A percentile compares a stretch with the other conserved stretches of the same genome.
Evolutionary conservation across 768 basidiomycete species (phyloP).

Genomic region (Rhodosporidiobolus odoratus): DNA sequence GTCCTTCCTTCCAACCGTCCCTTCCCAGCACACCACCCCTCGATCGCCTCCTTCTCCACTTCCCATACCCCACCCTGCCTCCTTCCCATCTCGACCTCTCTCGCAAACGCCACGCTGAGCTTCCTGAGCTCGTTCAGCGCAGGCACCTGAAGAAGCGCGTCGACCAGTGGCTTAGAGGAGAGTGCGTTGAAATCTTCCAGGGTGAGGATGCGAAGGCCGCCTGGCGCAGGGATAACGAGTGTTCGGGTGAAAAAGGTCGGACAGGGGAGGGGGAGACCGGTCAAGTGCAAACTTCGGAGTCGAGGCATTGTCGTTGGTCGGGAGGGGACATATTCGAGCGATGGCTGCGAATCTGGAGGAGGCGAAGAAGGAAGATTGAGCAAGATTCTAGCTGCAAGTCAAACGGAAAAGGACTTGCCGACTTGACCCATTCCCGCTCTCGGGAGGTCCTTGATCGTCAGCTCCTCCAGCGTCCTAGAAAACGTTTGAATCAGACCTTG

Average conservation of each 20-base stretch:
- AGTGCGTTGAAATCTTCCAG: constrained; percentile 32
- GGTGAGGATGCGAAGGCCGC: constrained; percentile 6
- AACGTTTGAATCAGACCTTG: background rate
- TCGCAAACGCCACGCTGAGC: constrained; percentile 10
- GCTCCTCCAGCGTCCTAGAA: constrained; percentile 3
- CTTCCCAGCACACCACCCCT: constrained; percentile 16
- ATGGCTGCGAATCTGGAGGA: background rate
- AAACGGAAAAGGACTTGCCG: background rate
- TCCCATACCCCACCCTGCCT: background rate
- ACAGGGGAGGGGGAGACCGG: constrained; percentile 18
- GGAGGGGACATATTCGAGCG: constrained; percentile 13
- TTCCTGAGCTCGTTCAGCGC: background rate
- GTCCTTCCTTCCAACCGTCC: background rate
- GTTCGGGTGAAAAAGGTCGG: background rate
- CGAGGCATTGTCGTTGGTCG: background rate
- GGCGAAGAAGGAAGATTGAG: background rate
- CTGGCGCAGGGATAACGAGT: background rate
- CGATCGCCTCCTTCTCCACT: background rate
- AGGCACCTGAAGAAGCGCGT: background rate
- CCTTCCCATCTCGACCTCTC: background rate
- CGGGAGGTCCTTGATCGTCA: constrained; percentile 28
- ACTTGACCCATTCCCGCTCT: background rate
- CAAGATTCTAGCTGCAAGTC: background rate
- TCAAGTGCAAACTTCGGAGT: constrained; percentile 21
- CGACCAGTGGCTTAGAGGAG: background rate